Conservation (phyloP, 805 yeast genomes). For the Metschnikowia henanensis region DNA sequence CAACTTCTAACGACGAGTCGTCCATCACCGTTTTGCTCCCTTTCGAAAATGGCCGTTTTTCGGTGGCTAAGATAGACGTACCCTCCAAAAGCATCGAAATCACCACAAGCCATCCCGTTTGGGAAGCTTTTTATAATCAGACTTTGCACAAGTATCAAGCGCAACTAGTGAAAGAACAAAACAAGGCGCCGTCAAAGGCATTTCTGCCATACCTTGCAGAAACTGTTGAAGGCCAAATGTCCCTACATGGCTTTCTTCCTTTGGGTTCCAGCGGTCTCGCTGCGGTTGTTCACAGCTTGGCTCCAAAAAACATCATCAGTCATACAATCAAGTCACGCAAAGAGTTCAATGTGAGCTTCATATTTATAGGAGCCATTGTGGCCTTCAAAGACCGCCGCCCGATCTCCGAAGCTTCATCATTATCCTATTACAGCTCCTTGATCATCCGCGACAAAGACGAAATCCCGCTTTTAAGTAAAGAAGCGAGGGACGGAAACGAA, state of each 20-base stretch:
- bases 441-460: not conserved
- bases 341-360: conserved; percentile 13
- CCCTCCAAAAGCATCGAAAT: not conserved
- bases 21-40: conserved; percentile 1
- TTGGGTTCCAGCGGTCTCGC: conserved; percentile 7
- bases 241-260: conserved; percentile 10
- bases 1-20: not conserved
- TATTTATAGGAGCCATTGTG: conserved; percentile 1
- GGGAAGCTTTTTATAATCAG: conserved; percentile 20
- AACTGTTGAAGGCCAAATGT: conserved; percentile 27
- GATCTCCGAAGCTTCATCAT: conserved; percentile 3
- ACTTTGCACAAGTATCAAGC: conserved; percentile 19
- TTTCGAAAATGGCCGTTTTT: conserved; percentile 15
- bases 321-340: conserved; percentile 23
- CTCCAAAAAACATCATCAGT: conserved; percentile 17
- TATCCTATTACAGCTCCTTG: conserved; percentile 7
- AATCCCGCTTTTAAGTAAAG: conserved; percentile 7
- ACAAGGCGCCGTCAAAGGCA: conserved; percentile 14
- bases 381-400: not conserved
- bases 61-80: conserved; percentile 3
- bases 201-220: conserved; percentile 22
- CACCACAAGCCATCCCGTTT: conserved; percentile 1
- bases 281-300: conserved; percentile 13
- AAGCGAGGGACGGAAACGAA: not conserved
- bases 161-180: conserved; percentile 13